Evolutionary conservation across 2,329 filamentous ascomycete genomes (phyloP).

Genomic region (Scortechinia acanthostroma): DNA sequence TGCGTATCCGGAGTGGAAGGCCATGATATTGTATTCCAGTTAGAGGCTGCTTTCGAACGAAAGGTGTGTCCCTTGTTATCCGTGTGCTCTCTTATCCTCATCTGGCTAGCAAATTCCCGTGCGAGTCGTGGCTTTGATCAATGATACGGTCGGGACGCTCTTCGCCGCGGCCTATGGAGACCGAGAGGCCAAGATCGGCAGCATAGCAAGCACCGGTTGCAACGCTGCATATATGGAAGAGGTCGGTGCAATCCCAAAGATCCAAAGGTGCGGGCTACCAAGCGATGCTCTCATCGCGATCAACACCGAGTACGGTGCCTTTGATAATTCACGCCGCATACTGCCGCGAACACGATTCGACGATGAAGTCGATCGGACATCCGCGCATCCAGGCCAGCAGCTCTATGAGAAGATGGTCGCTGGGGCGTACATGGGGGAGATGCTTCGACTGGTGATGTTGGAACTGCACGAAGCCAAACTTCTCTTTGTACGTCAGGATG

Average conservation of each 20-base stretch:
- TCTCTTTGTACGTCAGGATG: slow-evolving; percentile 64
- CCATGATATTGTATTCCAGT: slow-evolving; percentile 51
- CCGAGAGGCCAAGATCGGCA: slow-evolving; percentile 63
- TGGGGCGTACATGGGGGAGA: slow-evolving; percentile 64
- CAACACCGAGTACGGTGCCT: slow-evolving; percentile 70
- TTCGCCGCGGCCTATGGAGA: slow-evolving; percentile 72
- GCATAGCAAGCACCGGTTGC: slow-evolving; percentile 72
- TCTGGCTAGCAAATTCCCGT: slow-evolving; percentile 51
- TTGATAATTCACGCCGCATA: slow-evolving; percentile 63
- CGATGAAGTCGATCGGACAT: slow-evolving; percentile 61
- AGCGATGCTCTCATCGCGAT: slow-evolving; percentile 61
- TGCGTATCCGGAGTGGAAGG: slow-evolving; percentile 62
- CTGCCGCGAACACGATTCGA: slow-evolving; percentile 63
- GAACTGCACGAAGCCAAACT: slow-evolving; percentile 48
- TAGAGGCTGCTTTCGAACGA: slow-evolving; percentile 46
- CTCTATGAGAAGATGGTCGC: slow-evolving; percentile 72
- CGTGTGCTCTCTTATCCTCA: not conserved
- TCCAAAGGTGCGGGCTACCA: slow-evolving; percentile 63
- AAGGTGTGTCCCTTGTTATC: slow-evolving; percentile 25
- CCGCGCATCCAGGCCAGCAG: slow-evolving; percentile 64
- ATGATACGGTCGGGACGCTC: slow-evolving; percentile 70
- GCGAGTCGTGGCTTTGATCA: slow-evolving; percentile 67
- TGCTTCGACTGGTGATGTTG: slow-evolving; percentile 61
- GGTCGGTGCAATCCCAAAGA: slow-evolving; percentile 62
- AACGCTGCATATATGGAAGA: slow-evolving; percentile 75